Base-by-base conservation (phyloP, 768 basidiomycete genomes). In the Podaxis pistillaris region DNA sequence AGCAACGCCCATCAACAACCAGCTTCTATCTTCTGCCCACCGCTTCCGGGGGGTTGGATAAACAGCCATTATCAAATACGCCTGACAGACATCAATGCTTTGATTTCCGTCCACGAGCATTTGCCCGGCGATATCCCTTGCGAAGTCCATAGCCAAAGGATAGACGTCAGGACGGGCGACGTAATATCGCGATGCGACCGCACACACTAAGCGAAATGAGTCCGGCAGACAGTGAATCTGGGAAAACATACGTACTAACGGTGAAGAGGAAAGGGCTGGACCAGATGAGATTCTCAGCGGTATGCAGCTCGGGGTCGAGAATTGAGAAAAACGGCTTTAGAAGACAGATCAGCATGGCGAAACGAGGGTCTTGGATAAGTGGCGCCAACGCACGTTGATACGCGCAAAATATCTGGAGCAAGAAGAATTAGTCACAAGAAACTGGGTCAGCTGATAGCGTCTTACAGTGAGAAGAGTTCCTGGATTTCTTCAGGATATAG, bases 31-130 rank as follows among this genome's bases (percentile, higher is more conserved):
- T 68, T 91, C 89, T 51, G 84, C 83, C 81, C 85, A 90, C 60
- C 81, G 83, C 63, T 83, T 83, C 63, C 83, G 83, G 0, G 87
- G 86, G 7, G 82, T 75, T 19, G 84, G 82, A 71, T 89, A 89
- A 7, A 84, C 82, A 38, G 84, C 81, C 75, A 89, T 78, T 33
- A 93, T 72, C 17, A 91, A 73, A 69, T 88, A 92, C 19, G 91
- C 90, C 70, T 93, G 91, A 62, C 86, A 88, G 62, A 88, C 84
- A 69, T 93, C 91, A n/a, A 92, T 82, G 63, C 83, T 86, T 69
- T 83, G 83, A 65, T 80, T 78, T 4, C 86, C 86, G 62, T 87
- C 84, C 12, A 86, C 78, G 56, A 89, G 76, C 1, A 85, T 80
- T 60, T 80, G 79, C 12, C 83, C 85, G 4, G 87, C 87, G 19